These are phyloP conservation scores for Rhododendron simsii DNA, from an alignment of 148 eudicot genomes.

Conservation along the genomic window DNA sequence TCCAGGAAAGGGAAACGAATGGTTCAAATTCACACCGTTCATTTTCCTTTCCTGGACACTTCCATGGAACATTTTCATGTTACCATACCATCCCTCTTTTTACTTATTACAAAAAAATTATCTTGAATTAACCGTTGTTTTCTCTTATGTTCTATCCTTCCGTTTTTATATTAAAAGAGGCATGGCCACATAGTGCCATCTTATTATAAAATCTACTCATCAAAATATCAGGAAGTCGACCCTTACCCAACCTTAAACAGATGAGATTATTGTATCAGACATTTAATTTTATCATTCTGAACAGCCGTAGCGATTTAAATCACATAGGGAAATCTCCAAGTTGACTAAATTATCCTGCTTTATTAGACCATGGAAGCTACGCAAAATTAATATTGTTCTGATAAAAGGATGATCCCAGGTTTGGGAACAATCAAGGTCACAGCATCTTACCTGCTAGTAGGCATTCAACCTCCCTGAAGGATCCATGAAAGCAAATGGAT, in stretches of 20 bases:
- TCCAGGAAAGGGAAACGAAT: too few relatives aligned
- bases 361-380: background rate
- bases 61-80: too few relatives aligned
- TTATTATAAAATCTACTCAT: background rate
- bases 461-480: conserved; percentile 78
- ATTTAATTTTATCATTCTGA: background rate
- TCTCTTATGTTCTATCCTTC: background rate
- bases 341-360: background rate
- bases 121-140: background rate
- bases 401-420: background rate
- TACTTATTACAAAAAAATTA: background rate
- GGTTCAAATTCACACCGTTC: too few relatives aligned
- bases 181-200: background rate
- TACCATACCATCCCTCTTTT: background rate
- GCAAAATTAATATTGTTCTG: background rate
- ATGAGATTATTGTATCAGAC: background rate
- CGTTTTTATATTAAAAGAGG: background rate
- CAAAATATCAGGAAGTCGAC: background rate
- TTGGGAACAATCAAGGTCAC: background rate
- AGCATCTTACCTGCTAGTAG: conserved; percentile 67
- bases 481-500: conserved; percentile 31
- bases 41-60: too few relatives aligned
- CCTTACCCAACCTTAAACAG: background rate
- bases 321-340: background rate
- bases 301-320: background rate